Evolutionary conservation across 768 basidiomycete genomes (phyloP).

Genomic region (Trametes meyenii): DNA sequence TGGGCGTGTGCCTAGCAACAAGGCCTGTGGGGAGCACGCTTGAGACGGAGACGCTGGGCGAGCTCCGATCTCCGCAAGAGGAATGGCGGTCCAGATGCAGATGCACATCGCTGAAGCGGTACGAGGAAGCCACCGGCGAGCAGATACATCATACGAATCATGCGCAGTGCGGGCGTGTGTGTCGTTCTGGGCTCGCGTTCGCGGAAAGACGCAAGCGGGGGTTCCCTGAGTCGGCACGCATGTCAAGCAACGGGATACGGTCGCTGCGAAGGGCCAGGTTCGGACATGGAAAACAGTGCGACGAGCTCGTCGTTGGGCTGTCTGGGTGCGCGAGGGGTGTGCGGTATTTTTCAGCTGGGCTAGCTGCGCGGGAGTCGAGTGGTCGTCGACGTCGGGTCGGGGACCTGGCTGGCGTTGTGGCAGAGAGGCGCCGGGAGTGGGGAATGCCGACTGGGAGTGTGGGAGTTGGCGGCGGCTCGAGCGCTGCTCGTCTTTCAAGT

Average conservation of each 20-base stretch:
- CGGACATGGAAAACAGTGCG: background rate
- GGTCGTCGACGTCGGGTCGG: no score
- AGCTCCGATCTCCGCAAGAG: constrained; percentile 14
- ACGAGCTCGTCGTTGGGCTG: background rate
- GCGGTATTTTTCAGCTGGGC: no score
- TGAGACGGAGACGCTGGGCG: background rate
- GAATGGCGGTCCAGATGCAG: constrained; percentile 18
- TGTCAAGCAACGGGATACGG: background rate
- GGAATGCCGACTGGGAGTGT: background rate
- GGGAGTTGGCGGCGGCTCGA: background rate
- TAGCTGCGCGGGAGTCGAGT: no score
- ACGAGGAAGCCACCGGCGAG: constrained; percentile 1
- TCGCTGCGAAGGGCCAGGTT: background rate
- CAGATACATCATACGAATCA: constrained; percentile 1
- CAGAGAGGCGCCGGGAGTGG: background rate
- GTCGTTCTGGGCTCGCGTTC: background rate
- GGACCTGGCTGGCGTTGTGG: background rate
- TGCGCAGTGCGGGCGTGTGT: constrained; percentile 1
- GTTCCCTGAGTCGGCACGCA: constrained; percentile 5
- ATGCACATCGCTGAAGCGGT: constrained; percentile 15
- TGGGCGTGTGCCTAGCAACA: constrained; percentile 6
- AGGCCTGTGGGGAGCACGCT: background rate
- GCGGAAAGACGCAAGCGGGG: background rate
- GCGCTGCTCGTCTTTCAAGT: no score
- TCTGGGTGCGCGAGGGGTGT: background rate